Conservation (phyloP, 306 rosid genomes). For the Glycine latifolia region DNA sequence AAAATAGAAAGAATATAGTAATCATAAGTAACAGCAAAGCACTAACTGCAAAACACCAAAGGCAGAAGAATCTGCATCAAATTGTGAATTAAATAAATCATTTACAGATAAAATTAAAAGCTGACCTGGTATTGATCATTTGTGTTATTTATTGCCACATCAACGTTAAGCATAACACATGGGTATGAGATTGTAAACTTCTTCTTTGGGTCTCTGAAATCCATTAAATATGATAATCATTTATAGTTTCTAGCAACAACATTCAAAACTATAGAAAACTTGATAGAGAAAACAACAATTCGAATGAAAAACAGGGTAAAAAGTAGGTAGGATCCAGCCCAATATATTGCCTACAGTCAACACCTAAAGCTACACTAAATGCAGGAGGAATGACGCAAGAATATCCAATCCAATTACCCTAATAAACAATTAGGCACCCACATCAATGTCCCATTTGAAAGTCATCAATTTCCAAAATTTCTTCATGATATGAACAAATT, state of each 20-base stretch:
- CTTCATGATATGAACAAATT: slow-evolving; percentile 13
- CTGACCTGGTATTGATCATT: slow-evolving; percentile 98
- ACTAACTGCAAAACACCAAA: slow-evolving; percentile 27
- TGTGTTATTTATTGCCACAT: slow-evolving; percentile 96
- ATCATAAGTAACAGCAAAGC: slow-evolving; percentile 37
- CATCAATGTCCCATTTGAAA: slow-evolving; percentile 32
- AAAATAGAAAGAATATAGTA: slow-evolving; percentile 42
- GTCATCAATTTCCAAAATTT: slow-evolving; percentile 11
- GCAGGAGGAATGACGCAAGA: slow-evolving; percentile 32
- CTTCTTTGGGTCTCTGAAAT: slow-evolving; percentile 82
- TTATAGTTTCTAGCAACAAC: slow-evolving; percentile 38
- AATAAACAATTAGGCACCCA: slow-evolving; percentile 27
- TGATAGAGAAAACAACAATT: slow-evolving; percentile 4
- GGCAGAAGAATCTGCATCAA: slow-evolving; percentile 27
- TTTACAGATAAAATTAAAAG: slow-evolving; percentile 42
- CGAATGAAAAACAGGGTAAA: slow-evolving; percentile 29
- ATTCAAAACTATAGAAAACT: too few relatives aligned
- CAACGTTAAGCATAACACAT: slow-evolving; percentile 99
- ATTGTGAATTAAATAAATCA: slow-evolving; percentile 39
- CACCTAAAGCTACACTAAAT: slow-evolving; percentile 25
- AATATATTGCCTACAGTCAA: slow-evolving; percentile 7
- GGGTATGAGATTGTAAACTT: slow-evolving; percentile 97
- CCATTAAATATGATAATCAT: slow-evolving; percentile 47
- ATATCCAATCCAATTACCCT: slow-evolving; percentile 32
- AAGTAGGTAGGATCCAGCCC: slow-evolving; percentile 8